phyloP scores from a whole-genome alignment of 257 asterid species.

The Salvia rosmarinus region DNA sequence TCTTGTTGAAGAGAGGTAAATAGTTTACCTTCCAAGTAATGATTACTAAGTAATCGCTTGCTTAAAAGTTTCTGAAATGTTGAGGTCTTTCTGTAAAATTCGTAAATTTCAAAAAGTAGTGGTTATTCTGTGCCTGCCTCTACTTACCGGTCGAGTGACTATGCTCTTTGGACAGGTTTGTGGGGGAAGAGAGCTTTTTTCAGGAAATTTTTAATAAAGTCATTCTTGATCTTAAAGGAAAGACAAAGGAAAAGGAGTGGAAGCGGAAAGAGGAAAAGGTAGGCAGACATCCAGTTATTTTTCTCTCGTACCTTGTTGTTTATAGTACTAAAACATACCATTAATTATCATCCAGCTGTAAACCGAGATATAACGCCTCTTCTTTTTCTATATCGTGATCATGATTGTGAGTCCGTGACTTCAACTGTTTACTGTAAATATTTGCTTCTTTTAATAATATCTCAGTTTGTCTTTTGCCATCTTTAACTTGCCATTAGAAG shows the following conservation, averaged over 20 bases:
- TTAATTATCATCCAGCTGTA: neutral
- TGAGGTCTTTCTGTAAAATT: neutral
- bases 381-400: conserved; percentile 6
- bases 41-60: conserved; percentile 14
- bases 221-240: conserved; percentile 63
- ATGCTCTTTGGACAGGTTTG: conserved; percentile 58
- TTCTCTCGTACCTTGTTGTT: conserved; percentile 12
- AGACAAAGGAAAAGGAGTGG: conserved; percentile 79
- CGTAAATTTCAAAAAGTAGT: conserved; percentile 6
- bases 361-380: neutral
- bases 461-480: conserved; percentile 7
- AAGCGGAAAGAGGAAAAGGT: conserved; percentile 91
- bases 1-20: conserved; percentile 74
- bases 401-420: neutral
- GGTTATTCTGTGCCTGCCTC: neutral
- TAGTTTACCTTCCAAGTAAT: conserved; percentile 23
- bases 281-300: conserved; percentile 22
- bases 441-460: neutral
- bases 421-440: neutral
- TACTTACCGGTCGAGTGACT: neutral
- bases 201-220: conserved; percentile 66
- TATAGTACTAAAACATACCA: neutral
- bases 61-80: neutral
- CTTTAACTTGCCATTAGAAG: conserved; percentile 7
- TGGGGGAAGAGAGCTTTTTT: conserved; percentile 68